Evolutionary conservation across 495 filamentous ascomycete species (phyloP), one percentile per base, ranked within the genome.

Genomic region (Penicillium salamii): DNA sequence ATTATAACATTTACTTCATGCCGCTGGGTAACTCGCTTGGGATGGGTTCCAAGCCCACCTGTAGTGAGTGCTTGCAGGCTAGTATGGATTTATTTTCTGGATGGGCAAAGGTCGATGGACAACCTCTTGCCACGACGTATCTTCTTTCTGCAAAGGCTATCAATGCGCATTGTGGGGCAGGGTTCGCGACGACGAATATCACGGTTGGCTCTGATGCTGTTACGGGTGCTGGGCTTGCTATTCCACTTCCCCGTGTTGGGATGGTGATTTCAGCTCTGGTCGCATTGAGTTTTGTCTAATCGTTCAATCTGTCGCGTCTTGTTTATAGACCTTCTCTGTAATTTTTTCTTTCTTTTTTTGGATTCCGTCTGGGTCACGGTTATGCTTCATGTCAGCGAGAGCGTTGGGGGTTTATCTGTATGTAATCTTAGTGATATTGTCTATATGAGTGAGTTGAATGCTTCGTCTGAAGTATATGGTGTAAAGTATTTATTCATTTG

Each of bases 1-100:
- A 89, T 62, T 76, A 82, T 29, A 88, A 90, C 51, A 71, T 91
- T 14, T 98, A 97, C 71, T 90, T 84, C 56, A 71, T 97, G 1
- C 87, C 93, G 5, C 75, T 95, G 32, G 92, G 92, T 21, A 79
- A 77, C n/a, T 50, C 67, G 3, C 67, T 97, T 2, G 83, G 86
- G 0, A 74, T 74, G 3, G 78, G 76, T 3, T 76, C 80, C 15
- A 67, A 74, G 14, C 88, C 90, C 1, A 82, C 81, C 3, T 95
- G 89, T 63, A 78, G 76, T 48, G 52, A 68, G n/a, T 95, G 89
- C 58, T 64, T 88, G 20, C 71, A 81, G 55, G 67, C 83, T 31
- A 88, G 85, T 0, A 89, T 95, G 85, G 70, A 70, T 14, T 63
- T 89, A 32, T 92, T 84, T 55, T 76, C 81, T 34, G 52, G 70